phyloP scores from a whole-genome alignment of 2,329 filamentous ascomycete species.

The Alternaria conjuncta region DNA sequence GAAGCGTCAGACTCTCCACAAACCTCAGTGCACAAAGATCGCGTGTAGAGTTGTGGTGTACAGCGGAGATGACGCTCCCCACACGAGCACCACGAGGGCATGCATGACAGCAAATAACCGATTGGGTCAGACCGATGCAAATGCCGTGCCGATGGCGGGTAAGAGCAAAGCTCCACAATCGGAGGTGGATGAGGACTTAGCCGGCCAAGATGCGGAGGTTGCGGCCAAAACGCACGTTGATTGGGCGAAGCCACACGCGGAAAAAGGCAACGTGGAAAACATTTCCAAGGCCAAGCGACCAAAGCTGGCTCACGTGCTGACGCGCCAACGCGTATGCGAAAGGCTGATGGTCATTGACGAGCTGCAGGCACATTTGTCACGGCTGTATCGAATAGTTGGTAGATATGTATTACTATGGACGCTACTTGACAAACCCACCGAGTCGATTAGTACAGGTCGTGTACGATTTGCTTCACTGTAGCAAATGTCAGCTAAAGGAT shows the following conservation, averaged over 20 bases:
- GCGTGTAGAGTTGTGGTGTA: conserved; percentile 7
- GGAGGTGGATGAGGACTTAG: conserved; percentile 35
- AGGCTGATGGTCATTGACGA: not conserved
- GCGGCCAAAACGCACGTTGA: conserved; percentile 14
- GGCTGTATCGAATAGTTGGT: not conserved
- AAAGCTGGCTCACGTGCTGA: conserved; percentile 1
- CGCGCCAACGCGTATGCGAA: not conserved
- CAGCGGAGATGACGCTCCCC: conserved; percentile 37
- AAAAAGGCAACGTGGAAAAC: conserved; percentile 23
- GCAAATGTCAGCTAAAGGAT: conserved; percentile 7
- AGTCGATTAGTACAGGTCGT: conserved; percentile 34
- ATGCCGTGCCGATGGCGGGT: conserved; percentile 43
- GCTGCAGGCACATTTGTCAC: not conserved
- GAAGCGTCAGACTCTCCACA: conserved; percentile 21
- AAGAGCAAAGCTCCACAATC: conserved; percentile 35
- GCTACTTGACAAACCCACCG: not conserved
- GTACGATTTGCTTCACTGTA: conserved; percentile 44
- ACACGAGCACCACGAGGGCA: conserved; percentile 35
- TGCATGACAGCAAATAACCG: conserved; percentile 32
- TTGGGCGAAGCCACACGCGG: conserved; percentile 15
- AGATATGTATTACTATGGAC: not conserved
- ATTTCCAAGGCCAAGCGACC: conserved; percentile 22
- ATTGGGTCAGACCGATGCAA: conserved; percentile 35
- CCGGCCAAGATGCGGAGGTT: conserved; percentile 26
- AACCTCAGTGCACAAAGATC: conserved; percentile 15